phyloP scores from a whole-genome alignment of 2,329 filamentous ascomycete species.

The Aspergillus pseudoglaucus region DNA sequence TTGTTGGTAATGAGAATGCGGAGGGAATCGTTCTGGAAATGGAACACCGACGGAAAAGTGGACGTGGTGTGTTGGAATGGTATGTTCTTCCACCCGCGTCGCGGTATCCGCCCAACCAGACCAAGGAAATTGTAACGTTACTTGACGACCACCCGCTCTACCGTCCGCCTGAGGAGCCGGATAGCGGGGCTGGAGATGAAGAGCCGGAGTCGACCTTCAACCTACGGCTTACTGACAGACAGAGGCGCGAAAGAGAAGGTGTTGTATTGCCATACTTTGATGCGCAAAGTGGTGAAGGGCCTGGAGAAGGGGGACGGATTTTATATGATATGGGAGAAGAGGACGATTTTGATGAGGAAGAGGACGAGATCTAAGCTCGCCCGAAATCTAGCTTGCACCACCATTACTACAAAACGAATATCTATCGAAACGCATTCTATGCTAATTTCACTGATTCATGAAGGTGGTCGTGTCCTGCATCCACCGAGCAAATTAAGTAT shows the following conservation, averaged over 20 bases:
- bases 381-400: not conserved
- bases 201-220: slow-evolving; percentile 73
- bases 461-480: slow-evolving; percentile 20
- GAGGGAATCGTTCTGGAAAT: slow-evolving; percentile 69
- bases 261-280: slow-evolving; percentile 95
- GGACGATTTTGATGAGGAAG: slow-evolving; percentile 94
- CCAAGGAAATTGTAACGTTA: slow-evolving; percentile 51
- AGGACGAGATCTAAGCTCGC: slow-evolving; percentile 69
- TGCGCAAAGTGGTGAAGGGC: slow-evolving; percentile 66
- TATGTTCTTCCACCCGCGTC: slow-evolving; percentile 50
- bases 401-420: not conserved
- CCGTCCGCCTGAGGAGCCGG: slow-evolving; percentile 41
- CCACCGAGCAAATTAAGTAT: slow-evolving; percentile 28
- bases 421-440: not conserved
- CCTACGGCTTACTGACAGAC: slow-evolving; percentile 81
- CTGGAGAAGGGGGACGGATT: slow-evolving; percentile 84
- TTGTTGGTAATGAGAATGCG: slow-evolving; percentile 30
- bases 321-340: slow-evolving; percentile 95
- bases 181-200: slow-evolving; percentile 41
- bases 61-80: slow-evolving; percentile 67
- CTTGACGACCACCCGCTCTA: slow-evolving; percentile 73
- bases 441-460: not conserved
- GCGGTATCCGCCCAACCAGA: slow-evolving; percentile 39
- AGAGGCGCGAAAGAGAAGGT: slow-evolving; percentile 75
- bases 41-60: slow-evolving; percentile 79